Evolutionary conservation across 352 stramenopile genomes (phyloP), one percentile per base, ranked within the genome.

Genomic region (Pythium periplocum): DNA sequence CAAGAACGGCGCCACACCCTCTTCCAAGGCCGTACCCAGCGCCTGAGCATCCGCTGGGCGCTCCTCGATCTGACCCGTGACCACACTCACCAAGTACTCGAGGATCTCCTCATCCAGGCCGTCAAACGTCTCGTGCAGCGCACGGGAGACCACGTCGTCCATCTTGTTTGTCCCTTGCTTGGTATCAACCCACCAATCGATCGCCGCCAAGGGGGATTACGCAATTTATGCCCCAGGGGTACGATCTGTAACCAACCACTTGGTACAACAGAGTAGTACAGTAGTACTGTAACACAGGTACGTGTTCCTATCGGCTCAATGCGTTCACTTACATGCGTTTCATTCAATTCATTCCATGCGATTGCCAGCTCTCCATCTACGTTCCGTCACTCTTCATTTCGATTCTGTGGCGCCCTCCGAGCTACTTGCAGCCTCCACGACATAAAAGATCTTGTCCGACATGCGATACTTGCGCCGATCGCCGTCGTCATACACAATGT

Each of bases 401-500:
- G 17, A 26, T 26, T 26, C 17, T 26, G 17, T 26, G 17, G 17
- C 17, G 17, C 0, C 17, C 17, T 26, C 17, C 17, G 17, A 26
- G 17, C 17, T 26, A 26, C 33, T 52, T 37, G 38, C 26, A 26
- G 59, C 17, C 30, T 84, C 64, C 47, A 91, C 73, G 26, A 93
- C 73, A 55, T 91, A 91, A 53, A 95, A 95, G 6, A 90, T 69
- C 43, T 94, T 95, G 49, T 95, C 86, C 4, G 82, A 87, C 83
- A 95, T 95, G 54, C 85, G 83, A 51, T 95, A 95, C 48, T 79
- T 86, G 26, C 85, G 77, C 66, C 87, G 80, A 64, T 95, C 86
- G 45, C 86, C 86, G 40, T 95, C 86, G 57, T 95, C 83, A 57
- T 95, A 95, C 39, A 75, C 65, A 32, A 95, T 80, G 38, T 83